Percentiles rank a stretch among this genome's conserved stretches.
Conservation (phyloP, 169 alveolate species). For the Eimeria zaria region DNA sequence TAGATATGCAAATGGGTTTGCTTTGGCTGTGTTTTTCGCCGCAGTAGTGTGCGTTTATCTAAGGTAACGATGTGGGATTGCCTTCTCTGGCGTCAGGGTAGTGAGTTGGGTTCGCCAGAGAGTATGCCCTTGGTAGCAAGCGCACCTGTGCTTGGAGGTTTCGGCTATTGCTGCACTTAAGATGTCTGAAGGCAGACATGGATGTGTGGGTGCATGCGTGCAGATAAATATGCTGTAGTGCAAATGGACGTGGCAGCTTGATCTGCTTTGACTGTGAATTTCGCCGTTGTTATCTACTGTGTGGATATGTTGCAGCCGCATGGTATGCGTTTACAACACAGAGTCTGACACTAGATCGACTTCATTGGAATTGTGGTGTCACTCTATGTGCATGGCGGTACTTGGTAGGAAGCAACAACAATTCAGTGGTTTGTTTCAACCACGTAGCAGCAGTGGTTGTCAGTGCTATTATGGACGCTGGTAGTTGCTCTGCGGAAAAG, state of each 20-base stretch:
- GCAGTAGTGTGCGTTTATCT: not conserved
- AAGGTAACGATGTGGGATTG: not conserved
- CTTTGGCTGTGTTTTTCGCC: not conserved
- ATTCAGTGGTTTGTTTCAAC: not conserved
- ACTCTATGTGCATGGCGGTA: not conserved
- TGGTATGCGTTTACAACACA: not conserved
- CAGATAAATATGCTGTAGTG: not conserved
- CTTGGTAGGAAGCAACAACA: not conserved
- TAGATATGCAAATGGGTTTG: not conserved
- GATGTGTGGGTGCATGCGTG: not conserved
- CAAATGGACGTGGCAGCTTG: not conserved
- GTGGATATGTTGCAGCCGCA: not conserved
- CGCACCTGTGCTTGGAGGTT: not conserved
- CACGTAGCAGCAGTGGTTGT: not conserved
- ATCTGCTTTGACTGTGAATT: not conserved
- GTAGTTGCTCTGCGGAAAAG: not conserved
- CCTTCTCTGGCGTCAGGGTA: not conserved
- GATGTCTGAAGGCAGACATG: not conserved
- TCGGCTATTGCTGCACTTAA: not conserved
- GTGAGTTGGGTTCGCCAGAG: not conserved
- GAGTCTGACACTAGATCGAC: not conserved
- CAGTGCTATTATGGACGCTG: not conserved
- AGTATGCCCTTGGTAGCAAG: not conserved
- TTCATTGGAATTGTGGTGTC: not conserved
- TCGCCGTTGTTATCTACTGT: not conserved